A percentile compares a stretch with the other conserved stretches of the same genome.
phyloP scores from a whole-genome alignment of 2,329 filamentous ascomycete genomes.

The Stemphylium lycopersici region DNA sequence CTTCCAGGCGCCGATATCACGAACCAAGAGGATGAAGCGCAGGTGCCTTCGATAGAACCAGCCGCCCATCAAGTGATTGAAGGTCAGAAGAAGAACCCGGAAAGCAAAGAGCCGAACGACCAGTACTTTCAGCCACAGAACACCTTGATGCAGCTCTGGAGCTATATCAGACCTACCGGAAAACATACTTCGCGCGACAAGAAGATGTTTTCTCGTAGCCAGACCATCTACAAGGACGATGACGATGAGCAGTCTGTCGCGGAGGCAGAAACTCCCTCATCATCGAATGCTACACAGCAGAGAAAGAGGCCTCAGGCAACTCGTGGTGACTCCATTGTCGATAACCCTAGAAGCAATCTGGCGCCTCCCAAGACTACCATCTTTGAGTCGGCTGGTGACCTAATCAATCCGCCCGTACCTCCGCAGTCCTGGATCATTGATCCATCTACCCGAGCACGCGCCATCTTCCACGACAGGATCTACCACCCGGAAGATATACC shows the following conservation, averaged over 20 bases:
- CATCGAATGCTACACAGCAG: constrained; percentile 17
- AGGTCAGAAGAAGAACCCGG: constrained; percentile 32
- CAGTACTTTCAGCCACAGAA: constrained; percentile 44
- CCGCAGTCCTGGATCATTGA: constrained; percentile 82
- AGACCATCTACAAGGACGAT: constrained; percentile 37
- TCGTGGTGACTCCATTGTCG: constrained; percentile 58
- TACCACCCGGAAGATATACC: constrained; percentile 96
- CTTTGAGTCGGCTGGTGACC: constrained; percentile 91
- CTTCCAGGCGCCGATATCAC: constrained; percentile 71
- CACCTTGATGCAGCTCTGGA: constrained; percentile 65
- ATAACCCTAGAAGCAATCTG: constrained; percentile 57
- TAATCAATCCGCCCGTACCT: constrained; percentile 88
- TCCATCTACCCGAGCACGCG: constrained; percentile 78
- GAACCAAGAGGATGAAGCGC: constrained; percentile 66
- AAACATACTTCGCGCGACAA: constrained; percentile 75
- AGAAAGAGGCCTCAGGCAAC: constrained; percentile 53
- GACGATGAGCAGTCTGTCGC: constrained; percentile 17
- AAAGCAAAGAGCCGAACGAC: constrained; percentile 20
- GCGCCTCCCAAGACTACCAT: constrained; percentile 90
- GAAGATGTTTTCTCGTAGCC: constrained; percentile 52
- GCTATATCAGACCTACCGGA: constrained; percentile 70
- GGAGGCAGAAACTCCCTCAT: constrained; percentile 16
- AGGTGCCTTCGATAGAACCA: constrained; percentile 49
- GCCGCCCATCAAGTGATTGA: constrained; percentile 42
- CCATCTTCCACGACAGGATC: constrained; percentile 95